phyloP scores from a whole-genome alignment of 2,329 filamentous ascomycete species.

The Coniella lustricola region DNA sequence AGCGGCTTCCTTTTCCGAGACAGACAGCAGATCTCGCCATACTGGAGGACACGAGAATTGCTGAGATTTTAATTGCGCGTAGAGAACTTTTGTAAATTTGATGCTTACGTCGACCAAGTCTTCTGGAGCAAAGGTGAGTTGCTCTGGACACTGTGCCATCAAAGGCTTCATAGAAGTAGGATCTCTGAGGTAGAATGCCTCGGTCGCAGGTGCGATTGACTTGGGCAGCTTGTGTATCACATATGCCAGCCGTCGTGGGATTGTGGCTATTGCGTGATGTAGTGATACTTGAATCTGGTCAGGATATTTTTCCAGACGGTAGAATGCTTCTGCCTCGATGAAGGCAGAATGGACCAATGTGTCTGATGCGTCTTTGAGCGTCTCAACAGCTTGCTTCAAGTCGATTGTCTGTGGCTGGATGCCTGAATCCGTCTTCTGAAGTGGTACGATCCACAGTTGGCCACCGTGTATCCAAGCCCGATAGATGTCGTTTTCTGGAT shows the following conservation, averaged over 20 bases:
- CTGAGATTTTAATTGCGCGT: conserved; percentile 84
- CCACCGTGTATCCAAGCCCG: conserved; percentile 83
- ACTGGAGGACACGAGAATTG: conserved; percentile 60
- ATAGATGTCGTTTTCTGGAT: conserved; percentile 80
- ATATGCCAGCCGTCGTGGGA: conserved; percentile 77
- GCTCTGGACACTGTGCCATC: conserved; percentile 39
- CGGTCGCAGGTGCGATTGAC: conserved; percentile 74
- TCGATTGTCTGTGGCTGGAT: conserved; percentile 42
- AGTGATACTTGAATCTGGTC: conserved; percentile 63
- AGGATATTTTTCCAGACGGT: conserved; percentile 79
- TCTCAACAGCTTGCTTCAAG: conserved; percentile 55
- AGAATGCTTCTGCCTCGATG: conserved; percentile 85
- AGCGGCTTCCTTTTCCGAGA: conserved; percentile 15
- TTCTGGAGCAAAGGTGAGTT: conserved; percentile 60
- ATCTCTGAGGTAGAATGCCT: conserved; percentile 89
- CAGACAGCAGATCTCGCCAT: conserved; percentile 36
- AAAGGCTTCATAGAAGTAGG: conserved; percentile 67
- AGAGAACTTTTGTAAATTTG: conserved; percentile 81
- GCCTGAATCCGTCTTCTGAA: conserved; percentile 30
- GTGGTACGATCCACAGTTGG: conserved; percentile 65
- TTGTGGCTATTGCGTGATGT: conserved; percentile 65
- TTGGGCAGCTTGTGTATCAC: conserved; percentile 69
- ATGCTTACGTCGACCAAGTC: conserved; percentile 76
- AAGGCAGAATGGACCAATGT: conserved; percentile 63
- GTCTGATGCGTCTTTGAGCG: conserved; percentile 49